phyloP scores from a whole-genome alignment of 306 rosid genomes.

The Myrica gale region DNA sequence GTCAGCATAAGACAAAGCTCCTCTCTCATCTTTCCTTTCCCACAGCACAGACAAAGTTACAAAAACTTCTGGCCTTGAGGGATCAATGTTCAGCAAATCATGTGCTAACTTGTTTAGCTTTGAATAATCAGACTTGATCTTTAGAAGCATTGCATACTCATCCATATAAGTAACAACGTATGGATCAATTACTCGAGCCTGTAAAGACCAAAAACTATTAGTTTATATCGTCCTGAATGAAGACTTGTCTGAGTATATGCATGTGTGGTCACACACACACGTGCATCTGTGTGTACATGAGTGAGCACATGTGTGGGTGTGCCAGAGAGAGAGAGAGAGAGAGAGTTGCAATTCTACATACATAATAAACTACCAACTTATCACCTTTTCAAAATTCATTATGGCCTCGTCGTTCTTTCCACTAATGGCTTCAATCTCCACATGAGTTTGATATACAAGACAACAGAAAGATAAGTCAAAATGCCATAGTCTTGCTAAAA shows the following conservation, averaged over 20 bases:
- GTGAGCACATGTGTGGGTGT: neutral
- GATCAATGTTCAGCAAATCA: conserved; percentile 84
- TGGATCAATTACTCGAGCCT: conserved; percentile 95
- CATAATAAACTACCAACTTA: conserved; percentile 17
- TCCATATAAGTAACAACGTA: conserved; percentile 85
- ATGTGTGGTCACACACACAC: neutral
- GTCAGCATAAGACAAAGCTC: conserved; percentile 89
- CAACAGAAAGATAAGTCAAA: conserved; percentile 18
- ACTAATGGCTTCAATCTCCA: conserved; percentile 89
- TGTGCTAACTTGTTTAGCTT: conserved; percentile 86
- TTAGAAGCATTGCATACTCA: conserved; percentile 98
- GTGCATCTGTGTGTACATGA: neutral
- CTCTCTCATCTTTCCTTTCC: conserved; percentile 92
- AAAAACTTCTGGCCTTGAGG: conserved; percentile 94
- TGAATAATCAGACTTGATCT: conserved; percentile 78
- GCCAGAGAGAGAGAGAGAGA: neutral
- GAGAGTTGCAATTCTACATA: neutral
- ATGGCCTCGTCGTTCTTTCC: conserved; percentile 98
- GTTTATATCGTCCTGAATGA: conserved; percentile 7
- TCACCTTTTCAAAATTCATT: conserved; percentile 91
- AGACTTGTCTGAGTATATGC: neutral
- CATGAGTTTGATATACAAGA: conserved; percentile 11
- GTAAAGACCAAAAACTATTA: conserved; percentile 37
- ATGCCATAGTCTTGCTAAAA: conserved; percentile 13
- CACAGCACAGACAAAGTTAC: conserved; percentile 90